Conservation (phyloP, 164 flowering plant genomes). For the Echeveria elegans region DNA sequence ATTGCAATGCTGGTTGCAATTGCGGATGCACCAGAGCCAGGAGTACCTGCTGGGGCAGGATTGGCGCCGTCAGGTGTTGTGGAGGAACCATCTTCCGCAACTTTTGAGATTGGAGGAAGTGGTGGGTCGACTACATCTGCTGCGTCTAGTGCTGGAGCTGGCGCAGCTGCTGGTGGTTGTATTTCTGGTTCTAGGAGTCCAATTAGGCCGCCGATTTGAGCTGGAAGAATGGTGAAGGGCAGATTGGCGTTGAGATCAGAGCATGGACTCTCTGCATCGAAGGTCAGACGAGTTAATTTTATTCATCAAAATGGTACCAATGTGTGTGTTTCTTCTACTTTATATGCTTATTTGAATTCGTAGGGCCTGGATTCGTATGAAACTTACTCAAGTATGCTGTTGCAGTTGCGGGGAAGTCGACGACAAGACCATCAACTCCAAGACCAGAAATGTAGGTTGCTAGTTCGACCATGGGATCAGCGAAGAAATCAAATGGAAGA, state of each 20-base stretch:
- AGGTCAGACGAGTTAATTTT: neutral
- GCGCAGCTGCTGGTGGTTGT: conserved; percentile 42
- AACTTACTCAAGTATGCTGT: conserved; percentile 61
- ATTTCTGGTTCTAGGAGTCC: conserved; percentile 9
- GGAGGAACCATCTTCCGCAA: conserved; percentile 2
- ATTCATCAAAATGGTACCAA: neutral
- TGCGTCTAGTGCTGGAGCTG: conserved; percentile 32
- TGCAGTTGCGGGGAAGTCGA: conserved; percentile 75
- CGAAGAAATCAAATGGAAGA: conserved; percentile 49
- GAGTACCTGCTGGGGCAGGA: neutral
- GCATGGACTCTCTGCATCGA: conserved; percentile 54
- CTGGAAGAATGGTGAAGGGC: conserved; percentile 27
- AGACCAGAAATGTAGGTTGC: conserved; percentile 25
- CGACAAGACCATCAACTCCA: conserved; percentile 51
- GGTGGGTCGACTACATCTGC: conserved; percentile 7
- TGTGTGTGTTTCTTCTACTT: too few relatives aligned
- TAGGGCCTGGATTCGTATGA: neutral
- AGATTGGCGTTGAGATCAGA: conserved; percentile 15
- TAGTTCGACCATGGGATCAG: conserved; percentile 68
- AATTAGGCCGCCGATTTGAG: conserved; percentile 29
- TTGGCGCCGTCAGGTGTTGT: neutral
- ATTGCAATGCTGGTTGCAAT: neutral
- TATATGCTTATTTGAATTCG: neutral
- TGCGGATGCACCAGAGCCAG: neutral
- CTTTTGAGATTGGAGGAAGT: conserved; percentile 1